Evolutionary conservation across 495 filamentous ascomycete genomes (phyloP).

Genomic region (Penicillium argentinense): DNA sequence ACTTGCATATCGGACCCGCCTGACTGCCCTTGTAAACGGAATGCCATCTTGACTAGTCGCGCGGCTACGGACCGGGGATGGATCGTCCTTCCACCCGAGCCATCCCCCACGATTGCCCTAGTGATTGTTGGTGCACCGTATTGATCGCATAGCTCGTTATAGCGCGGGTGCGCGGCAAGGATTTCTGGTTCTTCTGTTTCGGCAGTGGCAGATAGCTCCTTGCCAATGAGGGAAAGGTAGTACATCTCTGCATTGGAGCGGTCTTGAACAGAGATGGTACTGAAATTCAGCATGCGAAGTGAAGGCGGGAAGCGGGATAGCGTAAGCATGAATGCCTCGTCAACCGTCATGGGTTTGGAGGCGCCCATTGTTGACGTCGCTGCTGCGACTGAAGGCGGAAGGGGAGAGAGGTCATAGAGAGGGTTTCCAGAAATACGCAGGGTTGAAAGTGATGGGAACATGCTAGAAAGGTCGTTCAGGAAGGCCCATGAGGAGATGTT

Average conservation of each 20-base stretch:
- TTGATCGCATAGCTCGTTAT: constrained; percentile 65
- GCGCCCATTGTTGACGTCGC: constrained; percentile 14
- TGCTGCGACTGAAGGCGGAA: constrained; percentile 32
- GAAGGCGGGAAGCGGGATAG: constrained; percentile 66
- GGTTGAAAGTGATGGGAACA: constrained; percentile 64
- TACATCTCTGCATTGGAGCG: constrained; percentile 87
- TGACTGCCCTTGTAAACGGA: constrained; percentile 36
- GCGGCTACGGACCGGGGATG: constrained; percentile 71
- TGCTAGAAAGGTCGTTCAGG: constrained; percentile 60
- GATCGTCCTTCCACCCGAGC: constrained; percentile 33
- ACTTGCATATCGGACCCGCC: constrained; percentile 1
- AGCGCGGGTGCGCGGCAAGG: constrained; percentile 65
- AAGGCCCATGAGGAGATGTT: constrained; percentile 66
- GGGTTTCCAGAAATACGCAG: constrained; percentile 85
- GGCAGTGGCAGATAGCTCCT: constrained; percentile 63
- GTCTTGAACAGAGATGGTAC: constrained; percentile 66
- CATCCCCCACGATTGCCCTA: constrained; percentile 23
- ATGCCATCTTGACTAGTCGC: constrained; percentile 64
- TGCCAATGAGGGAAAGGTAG: constrained; percentile 79
- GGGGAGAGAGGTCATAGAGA: constrained; percentile 62
- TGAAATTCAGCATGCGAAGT: constrained; percentile 75
- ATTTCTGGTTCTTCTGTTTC: constrained; percentile 53
- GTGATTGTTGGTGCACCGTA: constrained; percentile 67
- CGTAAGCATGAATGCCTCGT: constrained; percentile 85
- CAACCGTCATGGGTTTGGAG: constrained; percentile 51